These are phyloP conservation scores for Penicillium desertorum DNA, from an alignment of 495 filamentous ascomycete genomes.

Conservation along the genomic window DNA sequence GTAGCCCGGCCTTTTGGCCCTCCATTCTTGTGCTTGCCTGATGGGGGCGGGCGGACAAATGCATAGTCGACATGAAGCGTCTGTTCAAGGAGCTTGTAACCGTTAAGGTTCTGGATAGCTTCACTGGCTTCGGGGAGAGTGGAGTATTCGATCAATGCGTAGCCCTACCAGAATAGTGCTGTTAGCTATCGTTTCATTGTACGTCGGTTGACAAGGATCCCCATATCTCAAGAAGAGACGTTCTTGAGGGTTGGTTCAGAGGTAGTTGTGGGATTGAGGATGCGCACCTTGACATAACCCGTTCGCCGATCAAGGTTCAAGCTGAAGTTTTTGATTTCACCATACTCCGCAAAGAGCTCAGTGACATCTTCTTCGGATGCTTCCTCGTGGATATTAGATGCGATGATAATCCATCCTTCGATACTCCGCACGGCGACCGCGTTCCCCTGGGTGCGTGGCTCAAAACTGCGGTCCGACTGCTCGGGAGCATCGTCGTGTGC, in stretches of 20 bases:
- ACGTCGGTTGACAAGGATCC: not conserved
- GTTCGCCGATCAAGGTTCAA: constrained; percentile 92
- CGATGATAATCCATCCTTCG: constrained; percentile 98
- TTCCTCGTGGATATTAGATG: constrained; percentile 97
- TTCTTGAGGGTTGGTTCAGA: not conserved
- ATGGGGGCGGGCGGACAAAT: constrained; percentile 89
- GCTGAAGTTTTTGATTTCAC: constrained; percentile 96
- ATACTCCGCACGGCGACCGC: constrained; percentile 95
- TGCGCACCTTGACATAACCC: constrained; percentile 92
- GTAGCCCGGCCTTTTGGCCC: constrained; percentile 49
- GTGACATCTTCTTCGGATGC: constrained; percentile 93
- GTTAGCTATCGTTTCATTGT: constrained; percentile 15
- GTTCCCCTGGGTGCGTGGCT: constrained; percentile 69
- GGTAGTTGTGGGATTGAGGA: not conserved
- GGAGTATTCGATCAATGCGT: constrained; percentile 89
- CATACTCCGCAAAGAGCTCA: constrained; percentile 92
- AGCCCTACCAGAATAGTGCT: constrained; percentile 58
- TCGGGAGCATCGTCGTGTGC: constrained; percentile 46
- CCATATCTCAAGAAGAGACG: not conserved
- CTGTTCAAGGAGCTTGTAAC: constrained; percentile 85
- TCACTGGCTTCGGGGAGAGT: constrained; percentile 82
- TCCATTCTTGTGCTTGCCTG: constrained; percentile 56
- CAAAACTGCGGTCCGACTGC: constrained; percentile 57
- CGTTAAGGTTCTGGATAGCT: constrained; percentile 81
- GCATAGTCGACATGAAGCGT: constrained; percentile 92